Evolutionary conservation across 331 rosid species (phyloP).

Genomic region (Phaseolus coccineus): DNA sequence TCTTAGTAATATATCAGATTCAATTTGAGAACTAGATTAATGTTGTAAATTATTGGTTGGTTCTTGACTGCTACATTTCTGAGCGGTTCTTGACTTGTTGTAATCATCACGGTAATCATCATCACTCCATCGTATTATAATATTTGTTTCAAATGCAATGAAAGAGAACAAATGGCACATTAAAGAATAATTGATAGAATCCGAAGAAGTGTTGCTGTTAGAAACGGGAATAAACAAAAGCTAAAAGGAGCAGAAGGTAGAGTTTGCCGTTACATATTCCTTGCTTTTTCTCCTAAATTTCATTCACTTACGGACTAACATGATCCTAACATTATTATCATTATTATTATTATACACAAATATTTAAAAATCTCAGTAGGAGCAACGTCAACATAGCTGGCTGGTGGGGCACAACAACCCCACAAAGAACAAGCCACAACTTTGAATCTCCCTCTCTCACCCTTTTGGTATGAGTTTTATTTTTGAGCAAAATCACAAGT

Average conservation of each 20-base stretch:
- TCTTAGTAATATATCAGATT: neutral
- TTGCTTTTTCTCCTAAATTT: conserved; percentile 45
- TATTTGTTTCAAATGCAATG: conserved; percentile 27
- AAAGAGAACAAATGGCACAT: conserved; percentile 23
- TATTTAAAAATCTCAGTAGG: conserved; percentile 45
- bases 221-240: conserved; percentile 43
- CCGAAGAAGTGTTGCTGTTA: conserved; percentile 50
- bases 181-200: conserved; percentile 50
- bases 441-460: conserved; percentile 45
- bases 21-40: neutral
- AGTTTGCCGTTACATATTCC: conserved; percentile 54
- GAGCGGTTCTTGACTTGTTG: conserved; percentile 42
- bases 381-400: conserved; percentile 97
- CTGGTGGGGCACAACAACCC: conserved; percentile 79
- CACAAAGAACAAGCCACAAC: conserved; percentile 58
- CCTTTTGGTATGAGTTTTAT: conserved; percentile 14
- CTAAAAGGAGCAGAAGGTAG: conserved; percentile 31
- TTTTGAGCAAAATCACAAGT: neutral
- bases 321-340: conserved; percentile 9
- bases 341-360: neutral
- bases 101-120: conserved; percentile 50
- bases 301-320: conserved; percentile 27
- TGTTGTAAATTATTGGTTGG: no score
- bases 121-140: conserved; percentile 34
- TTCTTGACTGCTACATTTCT: conserved; percentile 33